phyloP scores from a whole-genome alignment of 768 basidiomycete species.

The Amanita pallidorosea region DNA sequence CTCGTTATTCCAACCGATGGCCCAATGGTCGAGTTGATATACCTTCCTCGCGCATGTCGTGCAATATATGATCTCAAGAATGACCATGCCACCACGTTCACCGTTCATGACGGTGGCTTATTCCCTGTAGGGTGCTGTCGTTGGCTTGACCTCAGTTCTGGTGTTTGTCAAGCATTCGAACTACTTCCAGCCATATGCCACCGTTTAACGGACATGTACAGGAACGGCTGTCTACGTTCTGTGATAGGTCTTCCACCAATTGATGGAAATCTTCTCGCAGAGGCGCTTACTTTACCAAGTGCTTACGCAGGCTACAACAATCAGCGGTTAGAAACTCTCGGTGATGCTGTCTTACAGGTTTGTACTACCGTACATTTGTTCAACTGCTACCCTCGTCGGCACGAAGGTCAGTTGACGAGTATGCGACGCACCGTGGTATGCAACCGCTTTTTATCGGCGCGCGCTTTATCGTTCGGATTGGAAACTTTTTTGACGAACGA shows the following conservation, averaged over 20 bases:
- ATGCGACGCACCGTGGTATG: slow-evolving; percentile 57
- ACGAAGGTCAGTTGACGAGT: slow-evolving; percentile 73
- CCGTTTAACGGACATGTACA: slow-evolving; percentile 55
- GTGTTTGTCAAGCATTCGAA: slow-evolving; percentile 39
- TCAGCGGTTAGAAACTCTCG: slow-evolving; percentile 79
- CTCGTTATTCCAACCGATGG: slow-evolving; percentile 42
- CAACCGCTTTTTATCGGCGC: slow-evolving; percentile 59
- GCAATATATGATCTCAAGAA: slow-evolving; percentile 24
- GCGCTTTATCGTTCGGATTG: slow-evolving; percentile 54
- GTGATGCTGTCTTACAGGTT: slow-evolving; percentile 75
- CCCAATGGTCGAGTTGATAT: slow-evolving; percentile 47
- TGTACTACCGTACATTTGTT: slow-evolving; percentile 67
- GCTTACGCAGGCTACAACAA: slow-evolving; percentile 61
- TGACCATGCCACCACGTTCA: slow-evolving; percentile 9
- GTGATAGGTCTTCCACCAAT: slow-evolving; percentile 57
- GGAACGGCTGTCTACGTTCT: slow-evolving; percentile 37
- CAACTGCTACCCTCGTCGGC: slow-evolving; percentile 63
- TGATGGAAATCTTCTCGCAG: slow-evolving; percentile 43
- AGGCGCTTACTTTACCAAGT: slow-evolving; percentile 69
- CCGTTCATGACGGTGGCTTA: slow-evolving; percentile 15
- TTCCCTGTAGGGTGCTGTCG: slow-evolving; percentile 38
- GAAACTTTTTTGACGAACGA: slow-evolving; percentile 59
- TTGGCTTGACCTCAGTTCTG: slow-evolving; percentile 42
- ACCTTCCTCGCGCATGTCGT: slow-evolving; percentile 29
- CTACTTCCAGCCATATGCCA: slow-evolving; percentile 59